Conservation (phyloP, 768 basidiomycete species). For the Tulasnella sp. region DNA sequence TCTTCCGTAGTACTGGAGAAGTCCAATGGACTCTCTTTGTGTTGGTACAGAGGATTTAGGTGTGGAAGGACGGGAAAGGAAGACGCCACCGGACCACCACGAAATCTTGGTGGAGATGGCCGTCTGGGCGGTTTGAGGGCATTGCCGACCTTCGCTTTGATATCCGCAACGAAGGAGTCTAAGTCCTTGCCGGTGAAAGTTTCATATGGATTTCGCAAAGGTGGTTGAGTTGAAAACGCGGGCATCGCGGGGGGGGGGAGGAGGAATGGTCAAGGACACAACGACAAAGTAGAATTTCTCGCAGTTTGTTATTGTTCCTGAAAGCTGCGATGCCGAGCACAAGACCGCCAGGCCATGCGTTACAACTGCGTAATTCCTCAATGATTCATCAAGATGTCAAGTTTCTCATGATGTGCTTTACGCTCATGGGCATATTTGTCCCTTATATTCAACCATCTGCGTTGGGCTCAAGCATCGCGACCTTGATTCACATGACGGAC, state of each 20-base stretch:
- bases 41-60: background rate
- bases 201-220: conserved; percentile 18
- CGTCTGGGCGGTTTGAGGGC: conserved; percentile 17
- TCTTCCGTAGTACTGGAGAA: background rate
- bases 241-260: background rate
- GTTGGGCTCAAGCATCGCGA: no score
- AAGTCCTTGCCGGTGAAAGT: conserved; percentile 20
- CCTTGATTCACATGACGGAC: no score
- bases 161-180: conserved; percentile 18
- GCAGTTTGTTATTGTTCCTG: no score
- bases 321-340: no score
- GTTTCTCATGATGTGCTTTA: no score
- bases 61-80: background rate
- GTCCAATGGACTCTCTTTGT: background rate
- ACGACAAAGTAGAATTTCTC: no score
- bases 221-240: background rate
- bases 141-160: conserved; percentile 12
- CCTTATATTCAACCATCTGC: no score
- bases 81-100: background rate
- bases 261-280: background rate
- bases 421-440: no score
- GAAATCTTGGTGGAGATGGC: background rate
- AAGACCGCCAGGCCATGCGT: no score
- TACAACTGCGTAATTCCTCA: no score
- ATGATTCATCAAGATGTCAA: no score